Conservation (phyloP, 1,139 yeast genomes). For the Casaregolazyma lundiana region DNA sequence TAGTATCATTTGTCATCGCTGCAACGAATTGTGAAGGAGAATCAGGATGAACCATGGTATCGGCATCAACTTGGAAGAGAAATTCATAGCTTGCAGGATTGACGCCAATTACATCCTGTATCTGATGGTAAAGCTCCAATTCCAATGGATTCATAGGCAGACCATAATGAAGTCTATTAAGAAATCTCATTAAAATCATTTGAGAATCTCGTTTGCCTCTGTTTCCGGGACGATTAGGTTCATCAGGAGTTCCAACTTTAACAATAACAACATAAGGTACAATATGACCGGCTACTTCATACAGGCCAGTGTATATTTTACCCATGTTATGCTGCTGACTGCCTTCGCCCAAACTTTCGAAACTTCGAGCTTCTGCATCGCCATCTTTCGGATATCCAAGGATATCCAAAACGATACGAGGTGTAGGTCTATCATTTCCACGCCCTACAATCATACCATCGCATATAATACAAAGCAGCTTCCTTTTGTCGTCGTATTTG, state of each 20-base stretch:
- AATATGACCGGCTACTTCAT: conserved; percentile 41
- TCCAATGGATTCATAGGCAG: conserved; percentile 41
- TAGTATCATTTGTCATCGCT: conserved; percentile 34
- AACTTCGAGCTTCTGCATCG: conserved; percentile 38
- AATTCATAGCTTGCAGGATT: conserved; percentile 40
- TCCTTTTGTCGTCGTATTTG: conserved; percentile 40
- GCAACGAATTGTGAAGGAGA: conserved; percentile 37
- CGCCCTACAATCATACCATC: conserved; percentile 44
- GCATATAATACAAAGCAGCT: conserved; percentile 37
- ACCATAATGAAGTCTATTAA: conserved; percentile 40
- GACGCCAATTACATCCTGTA: conserved; percentile 41
- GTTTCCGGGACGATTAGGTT: conserved; percentile 39
- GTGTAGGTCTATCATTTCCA: conserved; percentile 41
- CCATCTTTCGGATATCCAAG: conserved; percentile 37
- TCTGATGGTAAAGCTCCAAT: conserved; percentile 40
- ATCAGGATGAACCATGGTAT: conserved; percentile 38
- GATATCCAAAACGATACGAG: conserved; percentile 40
- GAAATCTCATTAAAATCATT: conserved; percentile 38
- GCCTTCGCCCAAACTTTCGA: conserved; percentile 40
- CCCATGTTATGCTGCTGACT: conserved; percentile 39
- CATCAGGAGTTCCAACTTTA: conserved; percentile 42
- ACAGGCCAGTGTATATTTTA: conserved; percentile 39
- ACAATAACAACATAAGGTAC: conserved; percentile 41
- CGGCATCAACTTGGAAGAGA: conserved; percentile 42
- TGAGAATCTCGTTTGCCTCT: conserved; percentile 44